These are phyloP conservation scores for Lasiosphaeris hirsuta DNA, from an alignment of 495 filamentous ascomycete genomes.

Conservation along the genomic window DNA sequence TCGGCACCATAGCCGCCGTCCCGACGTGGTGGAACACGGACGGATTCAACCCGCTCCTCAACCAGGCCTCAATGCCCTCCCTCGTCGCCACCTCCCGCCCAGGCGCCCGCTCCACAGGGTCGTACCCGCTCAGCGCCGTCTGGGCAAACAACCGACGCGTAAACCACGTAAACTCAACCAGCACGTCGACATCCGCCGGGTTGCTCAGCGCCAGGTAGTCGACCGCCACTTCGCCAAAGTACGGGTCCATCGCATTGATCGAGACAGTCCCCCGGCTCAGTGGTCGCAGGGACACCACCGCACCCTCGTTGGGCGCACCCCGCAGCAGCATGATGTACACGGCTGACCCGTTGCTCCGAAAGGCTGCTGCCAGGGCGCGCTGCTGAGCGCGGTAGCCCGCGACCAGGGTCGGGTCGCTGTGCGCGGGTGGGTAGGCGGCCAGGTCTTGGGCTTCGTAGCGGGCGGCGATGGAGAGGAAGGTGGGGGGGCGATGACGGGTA, in stretches of 20 bases:
- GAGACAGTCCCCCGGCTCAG: conserved; percentile 41
- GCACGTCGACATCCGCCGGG: conserved; percentile 41
- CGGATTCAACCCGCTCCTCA: conserved; percentile 13
- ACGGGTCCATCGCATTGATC: conserved; percentile 39
- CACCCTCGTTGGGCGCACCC: conserved; percentile 25
- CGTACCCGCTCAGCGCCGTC: conserved; percentile 22
- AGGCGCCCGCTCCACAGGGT: conserved; percentile 28
- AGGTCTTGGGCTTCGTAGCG: conserved; percentile 36
- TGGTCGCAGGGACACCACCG: conserved; percentile 38
- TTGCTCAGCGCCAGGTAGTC: conserved; percentile 48
- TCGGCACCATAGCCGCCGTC: conserved; percentile 45
- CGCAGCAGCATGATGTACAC: conserved; percentile 37
- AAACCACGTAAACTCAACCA: conserved; percentile 41
- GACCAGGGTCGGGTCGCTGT: conserved; percentile 31
- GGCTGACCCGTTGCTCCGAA: conserved; percentile 35
- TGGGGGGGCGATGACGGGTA: conserved; percentile 37
- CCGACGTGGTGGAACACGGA: conserved; percentile 41
- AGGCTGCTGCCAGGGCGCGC: conserved; percentile 30
- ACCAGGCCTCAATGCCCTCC: background rate
- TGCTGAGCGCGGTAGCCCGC: conserved; percentile 44
- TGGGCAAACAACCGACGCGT: conserved; percentile 32
- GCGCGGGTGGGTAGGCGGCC: conserved; percentile 31
- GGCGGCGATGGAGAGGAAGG: conserved; percentile 31
- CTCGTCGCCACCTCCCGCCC: conserved; percentile 8
- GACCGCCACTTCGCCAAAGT: conserved; percentile 35